phyloP scores from a whole-genome alignment of 2,329 filamentous ascomycete genomes.

The Monilinia fructigena region DNA sequence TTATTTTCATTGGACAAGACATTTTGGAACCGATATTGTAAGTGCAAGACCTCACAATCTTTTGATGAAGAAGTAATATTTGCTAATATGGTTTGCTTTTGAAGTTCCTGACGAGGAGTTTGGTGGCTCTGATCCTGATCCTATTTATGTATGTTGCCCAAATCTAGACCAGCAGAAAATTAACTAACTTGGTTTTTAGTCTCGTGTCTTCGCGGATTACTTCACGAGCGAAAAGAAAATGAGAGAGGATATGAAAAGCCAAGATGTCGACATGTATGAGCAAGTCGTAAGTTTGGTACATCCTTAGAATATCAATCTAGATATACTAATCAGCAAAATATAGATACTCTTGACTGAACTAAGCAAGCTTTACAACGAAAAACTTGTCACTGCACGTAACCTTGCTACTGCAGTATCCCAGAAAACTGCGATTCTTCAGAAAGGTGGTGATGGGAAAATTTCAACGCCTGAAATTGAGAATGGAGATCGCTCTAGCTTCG shows the following conservation, averaged over 20 bases:
- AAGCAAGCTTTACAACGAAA: neutral
- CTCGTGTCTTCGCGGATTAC: neutral
- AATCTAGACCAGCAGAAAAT: neutral
- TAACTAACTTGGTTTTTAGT: neutral
- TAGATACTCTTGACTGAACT: neutral
- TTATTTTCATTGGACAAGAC: neutral
- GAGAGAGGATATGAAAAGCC: neutral
- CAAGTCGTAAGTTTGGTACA: neutral
- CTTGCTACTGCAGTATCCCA: neutral
- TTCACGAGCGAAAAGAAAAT: neutral
- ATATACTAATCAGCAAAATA: neutral
- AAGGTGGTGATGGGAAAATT: no score
- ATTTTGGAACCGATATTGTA: neutral
- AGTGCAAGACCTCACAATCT: neutral
- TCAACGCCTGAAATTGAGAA: no score
- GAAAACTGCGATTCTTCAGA: neutral
- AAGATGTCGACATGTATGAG: neutral
- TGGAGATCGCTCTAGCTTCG: no score
- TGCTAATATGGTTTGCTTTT: neutral
- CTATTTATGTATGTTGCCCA: neutral
- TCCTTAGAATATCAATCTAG: neutral
- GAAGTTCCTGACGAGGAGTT: neutral
- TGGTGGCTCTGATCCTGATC: neutral
- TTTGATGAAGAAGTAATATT: rapidly evolving
- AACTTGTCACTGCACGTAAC: neutral